Percentiles rank a stretch among this genome's conserved stretches.
Conservation (phyloP, 495 filamentous ascomycete genomes). For the Penicillium roqueforti region DNA sequence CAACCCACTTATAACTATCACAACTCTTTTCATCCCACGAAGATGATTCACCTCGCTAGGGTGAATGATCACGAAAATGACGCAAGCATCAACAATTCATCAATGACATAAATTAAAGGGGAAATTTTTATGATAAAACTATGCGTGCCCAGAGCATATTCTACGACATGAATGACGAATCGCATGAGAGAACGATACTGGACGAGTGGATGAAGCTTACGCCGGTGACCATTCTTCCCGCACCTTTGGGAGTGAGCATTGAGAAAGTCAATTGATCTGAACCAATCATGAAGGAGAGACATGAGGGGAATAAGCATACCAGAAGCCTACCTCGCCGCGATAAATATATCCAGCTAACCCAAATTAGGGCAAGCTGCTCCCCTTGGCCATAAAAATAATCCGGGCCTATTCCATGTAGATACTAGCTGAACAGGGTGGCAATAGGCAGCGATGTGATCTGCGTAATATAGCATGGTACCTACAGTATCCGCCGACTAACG, state of each 20-base stretch:
- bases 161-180: slow-evolving; percentile 57
- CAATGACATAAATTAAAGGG: slow-evolving; percentile 67
- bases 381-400: slow-evolving; percentile 40
- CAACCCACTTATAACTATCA: slow-evolving; percentile 22
- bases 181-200: slow-evolving; percentile 54
- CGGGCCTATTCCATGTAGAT: slow-evolving; percentile 56
- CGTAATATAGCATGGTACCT: slow-evolving; percentile 44
- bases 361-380: slow-evolving; percentile 36
- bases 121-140: too few species aligned
- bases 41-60: slow-evolving; percentile 29
- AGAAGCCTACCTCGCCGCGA: slow-evolving; percentile 31
- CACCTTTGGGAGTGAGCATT: slow-evolving; percentile 7
- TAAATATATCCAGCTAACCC: slow-evolving; percentile 41
- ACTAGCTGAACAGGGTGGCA: slow-evolving; percentile 46
- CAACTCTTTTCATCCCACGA: slow-evolving; percentile 16
- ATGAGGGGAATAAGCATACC: not conserved
- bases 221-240: slow-evolving; percentile 27
- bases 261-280: too few species aligned
- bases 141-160: slow-evolving; percentile 54
- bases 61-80: slow-evolving; percentile 43
- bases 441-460: slow-evolving; percentile 46
- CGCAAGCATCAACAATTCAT: slow-evolving; percentile 53
- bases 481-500: slow-evolving; percentile 52
- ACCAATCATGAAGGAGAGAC: not conserved
- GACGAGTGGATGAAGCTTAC: slow-evolving; percentile 32